phyloP scores from a whole-genome alignment of 257 asterid genomes.

The Nicotiana benthamiana region DNA sequence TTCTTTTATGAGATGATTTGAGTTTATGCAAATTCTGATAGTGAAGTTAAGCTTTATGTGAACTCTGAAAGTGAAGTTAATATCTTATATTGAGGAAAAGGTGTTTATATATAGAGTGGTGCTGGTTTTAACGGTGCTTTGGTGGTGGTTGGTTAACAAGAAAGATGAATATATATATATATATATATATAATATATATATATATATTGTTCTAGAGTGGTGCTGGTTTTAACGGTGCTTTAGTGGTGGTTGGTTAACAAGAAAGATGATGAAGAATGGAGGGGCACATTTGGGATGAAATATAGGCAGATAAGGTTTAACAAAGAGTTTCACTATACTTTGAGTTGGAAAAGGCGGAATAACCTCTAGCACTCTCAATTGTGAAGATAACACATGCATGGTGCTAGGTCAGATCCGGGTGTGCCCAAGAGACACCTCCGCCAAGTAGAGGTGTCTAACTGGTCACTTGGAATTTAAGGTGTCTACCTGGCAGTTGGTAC shows the following conservation, averaged over 20 bases:
- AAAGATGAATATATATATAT: neutral
- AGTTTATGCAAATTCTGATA: neutral
- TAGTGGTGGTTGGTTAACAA: neutral
- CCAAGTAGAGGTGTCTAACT: neutral
- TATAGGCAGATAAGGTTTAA: neutral
- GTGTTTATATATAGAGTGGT: too few relatives aligned
- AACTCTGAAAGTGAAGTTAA: neutral
- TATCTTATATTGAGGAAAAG: neutral
- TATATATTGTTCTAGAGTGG: neutral
- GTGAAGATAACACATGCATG: neutral
- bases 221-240: neutral
- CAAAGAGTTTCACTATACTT: neutral
- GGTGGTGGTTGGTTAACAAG: too few relatives aligned
- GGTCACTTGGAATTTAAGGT: neutral
- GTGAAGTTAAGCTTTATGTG: neutral
- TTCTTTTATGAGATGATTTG: neutral
- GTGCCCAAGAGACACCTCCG: neutral
- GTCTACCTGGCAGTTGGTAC: neutral
- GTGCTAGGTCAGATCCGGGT: neutral
- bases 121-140: too few relatives aligned
- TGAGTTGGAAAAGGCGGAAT: neutral
- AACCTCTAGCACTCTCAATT: neutral
- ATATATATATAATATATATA: neutral
- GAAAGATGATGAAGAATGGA: neutral
- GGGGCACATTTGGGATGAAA: neutral